Evolutionary conservation across 1,284 basidiomycete genomes (phyloP).

Genomic region (Cutaneotrichosporon dermatis): DNA sequence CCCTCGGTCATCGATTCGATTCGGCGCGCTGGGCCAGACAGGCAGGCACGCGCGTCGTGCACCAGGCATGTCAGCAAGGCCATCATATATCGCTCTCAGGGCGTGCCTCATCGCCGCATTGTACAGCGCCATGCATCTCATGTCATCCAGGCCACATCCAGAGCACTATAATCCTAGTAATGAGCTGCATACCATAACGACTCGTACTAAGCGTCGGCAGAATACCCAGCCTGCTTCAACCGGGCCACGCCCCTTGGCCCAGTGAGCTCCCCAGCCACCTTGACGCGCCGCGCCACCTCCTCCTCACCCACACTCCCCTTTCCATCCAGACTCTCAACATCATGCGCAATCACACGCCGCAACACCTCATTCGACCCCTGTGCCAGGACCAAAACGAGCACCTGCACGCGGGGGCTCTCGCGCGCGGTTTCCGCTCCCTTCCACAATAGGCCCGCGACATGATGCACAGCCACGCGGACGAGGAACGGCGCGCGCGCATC

Average conservation of each 20-base stretch:
- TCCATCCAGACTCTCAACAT: neutral
- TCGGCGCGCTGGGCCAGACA: neutral
- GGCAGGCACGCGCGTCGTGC: neutral
- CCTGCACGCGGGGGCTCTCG: constrained; percentile 7
- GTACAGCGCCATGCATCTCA: neutral
- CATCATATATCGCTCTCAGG: too few relatives aligned
- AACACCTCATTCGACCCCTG: constrained; percentile 7
- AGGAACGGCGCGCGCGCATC: constrained; percentile 54
- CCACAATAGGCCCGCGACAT: constrained; percentile 74
- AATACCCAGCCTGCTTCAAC: constrained; percentile 3
- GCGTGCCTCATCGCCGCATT: neutral
- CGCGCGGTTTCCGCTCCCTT: constrained; percentile 24
- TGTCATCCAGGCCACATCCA: neutral
- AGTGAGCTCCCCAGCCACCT: neutral
- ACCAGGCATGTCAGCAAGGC: too few relatives aligned
- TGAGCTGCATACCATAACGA: too few relatives aligned
- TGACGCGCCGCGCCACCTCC: neutral
- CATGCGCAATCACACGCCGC: constrained; percentile 3
- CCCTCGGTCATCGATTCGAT: too few relatives aligned
- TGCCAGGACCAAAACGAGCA: constrained; percentile 14
- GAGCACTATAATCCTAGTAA: too few relatives aligned
- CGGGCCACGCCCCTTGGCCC: constrained; percentile 8
- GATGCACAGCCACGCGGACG: constrained; percentile 68
- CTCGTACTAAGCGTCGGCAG: neutral
- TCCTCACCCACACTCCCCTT: neutral